Base-by-base conservation (phyloP, 345 rosid genomes). In the Lenwebbia sp. region DNA sequence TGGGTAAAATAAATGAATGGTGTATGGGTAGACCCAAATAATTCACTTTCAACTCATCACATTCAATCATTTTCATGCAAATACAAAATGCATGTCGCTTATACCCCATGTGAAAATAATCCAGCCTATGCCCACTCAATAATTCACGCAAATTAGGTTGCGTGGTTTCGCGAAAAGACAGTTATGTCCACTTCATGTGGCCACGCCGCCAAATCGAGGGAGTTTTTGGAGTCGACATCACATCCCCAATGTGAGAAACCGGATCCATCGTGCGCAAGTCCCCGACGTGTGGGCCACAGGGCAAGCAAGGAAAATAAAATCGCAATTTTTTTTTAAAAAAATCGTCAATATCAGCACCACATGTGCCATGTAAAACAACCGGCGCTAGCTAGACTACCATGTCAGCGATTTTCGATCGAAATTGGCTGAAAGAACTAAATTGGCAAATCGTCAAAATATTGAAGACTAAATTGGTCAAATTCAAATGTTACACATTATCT, bases 41-140 rank as follows among this genome's bases (percentile, higher is more conserved):
- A 70, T 70, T 70, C 81, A 33, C 81, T 21, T 19, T 13, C 4
- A 19, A 70, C 47, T 37, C 81, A 10, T 19, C 47, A 22, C 40
- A 33, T 37, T 70, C 47, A 70, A 70, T 70, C 81, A 37, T 70
- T 33, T 70, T 21, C 47, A 37, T 19, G 81, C 81, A 70, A 37
- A 70, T 19, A 70, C 81, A 70, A 70, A 37, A 56, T 56, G 60
- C 60, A 70, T 70, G 81, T 19, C 26, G 47, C 81, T 70, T 37
- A 37, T 70, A 21, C 81, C 81, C 81, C 81, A 70, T 70, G 81
- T 70, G 81, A 70, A 70, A 70, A 70, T 37, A 70, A 19, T 70
- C 81, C 47, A 33, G 21, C 81, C 81, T 70, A 37, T 37, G 47
- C 47, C 81, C 81, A 10, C 81, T 70, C 81, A 37, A 70, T 70